Conservation (phyloP, 345 rosid genomes). For the Lenwebbia sp. region DNA sequence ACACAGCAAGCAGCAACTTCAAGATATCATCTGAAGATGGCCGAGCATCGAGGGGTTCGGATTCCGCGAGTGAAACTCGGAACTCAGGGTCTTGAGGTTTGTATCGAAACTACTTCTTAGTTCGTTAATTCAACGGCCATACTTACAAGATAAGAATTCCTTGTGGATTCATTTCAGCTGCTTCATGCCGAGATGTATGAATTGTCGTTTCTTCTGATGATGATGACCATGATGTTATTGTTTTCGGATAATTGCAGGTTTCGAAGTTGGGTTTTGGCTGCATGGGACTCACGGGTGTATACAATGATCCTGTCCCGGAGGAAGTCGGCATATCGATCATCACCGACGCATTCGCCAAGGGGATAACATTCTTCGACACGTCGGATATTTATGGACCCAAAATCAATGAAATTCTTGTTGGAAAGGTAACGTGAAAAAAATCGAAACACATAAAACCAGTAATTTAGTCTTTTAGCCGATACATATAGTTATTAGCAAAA, state of each 20-base stretch:
- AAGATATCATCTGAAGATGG: background rate
- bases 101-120: background rate
- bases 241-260: background rate
- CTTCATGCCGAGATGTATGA: background rate
- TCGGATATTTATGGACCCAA: background rate
- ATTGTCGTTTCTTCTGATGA: background rate
- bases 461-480: background rate
- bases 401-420: conserved; percentile 1
- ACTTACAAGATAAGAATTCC: no score
- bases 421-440: background rate
- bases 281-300: conserved; percentile 1
- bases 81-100: conserved; percentile 7
- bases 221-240: no score
- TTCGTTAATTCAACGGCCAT: background rate
- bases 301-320: conserved; percentile 2
- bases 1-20: background rate
- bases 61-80: conserved; percentile 11
- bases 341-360: background rate
- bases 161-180: background rate
- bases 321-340: conserved; percentile 3
- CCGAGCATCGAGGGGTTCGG: background rate
- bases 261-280: conserved; percentile 7
- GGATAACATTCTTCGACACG: conserved; percentile 10
- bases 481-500: background rate
- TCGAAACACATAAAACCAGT: background rate